phyloP scores from a whole-genome alignment of 768 basidiomycete genomes.

The Scleroderma citrinum region DNA sequence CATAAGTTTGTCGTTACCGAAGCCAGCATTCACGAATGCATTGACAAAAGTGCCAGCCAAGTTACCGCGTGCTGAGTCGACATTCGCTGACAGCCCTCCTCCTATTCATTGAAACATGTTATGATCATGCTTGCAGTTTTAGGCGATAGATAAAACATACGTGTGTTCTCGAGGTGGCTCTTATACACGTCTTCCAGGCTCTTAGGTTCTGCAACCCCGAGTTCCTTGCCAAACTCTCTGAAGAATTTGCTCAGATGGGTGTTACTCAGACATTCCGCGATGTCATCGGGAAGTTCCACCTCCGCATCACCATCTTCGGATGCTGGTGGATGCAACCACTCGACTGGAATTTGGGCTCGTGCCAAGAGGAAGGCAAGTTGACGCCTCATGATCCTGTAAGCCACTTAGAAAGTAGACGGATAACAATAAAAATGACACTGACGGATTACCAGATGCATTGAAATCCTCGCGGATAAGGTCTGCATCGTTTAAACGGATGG shows the following conservation, averaged over 20 bases:
- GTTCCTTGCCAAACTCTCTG: slow-evolving; percentile 88
- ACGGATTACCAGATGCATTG: slow-evolving; percentile 84
- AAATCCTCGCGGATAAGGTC: slow-evolving; percentile 84
- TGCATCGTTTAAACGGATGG: slow-evolving; percentile 78
- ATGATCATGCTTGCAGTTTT: not conserved
- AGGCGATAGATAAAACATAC: slow-evolving; percentile 33
- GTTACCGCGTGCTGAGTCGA: slow-evolving; percentile 93
- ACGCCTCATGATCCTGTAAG: slow-evolving; percentile 74
- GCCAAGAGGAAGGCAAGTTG: slow-evolving; percentile 94
- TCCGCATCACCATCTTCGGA: slow-evolving; percentile 47
- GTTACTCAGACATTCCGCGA: slow-evolving; percentile 84
- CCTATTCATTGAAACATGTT: slow-evolving; percentile 32
- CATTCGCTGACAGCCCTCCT: slow-evolving; percentile 60
- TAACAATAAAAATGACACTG: slow-evolving; percentile 25
- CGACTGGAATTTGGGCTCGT: slow-evolving; percentile 83
- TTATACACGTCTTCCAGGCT: slow-evolving; percentile 97
- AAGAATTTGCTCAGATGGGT: slow-evolving; percentile 78
- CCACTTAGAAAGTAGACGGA: not conserved
- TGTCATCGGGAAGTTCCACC: slow-evolving; percentile 71
- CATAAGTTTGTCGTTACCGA: slow-evolving; percentile 98
- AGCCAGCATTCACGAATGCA: slow-evolving; percentile 97
- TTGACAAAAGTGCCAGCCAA: slow-evolving; percentile 97
- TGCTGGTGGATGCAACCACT: slow-evolving; percentile 71
- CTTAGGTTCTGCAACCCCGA: slow-evolving; percentile 86
- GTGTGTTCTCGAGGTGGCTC: slow-evolving; percentile 85